phyloP scores from a whole-genome alignment of 163 green algal species.

The Scenedesmus sp. region DNA sequence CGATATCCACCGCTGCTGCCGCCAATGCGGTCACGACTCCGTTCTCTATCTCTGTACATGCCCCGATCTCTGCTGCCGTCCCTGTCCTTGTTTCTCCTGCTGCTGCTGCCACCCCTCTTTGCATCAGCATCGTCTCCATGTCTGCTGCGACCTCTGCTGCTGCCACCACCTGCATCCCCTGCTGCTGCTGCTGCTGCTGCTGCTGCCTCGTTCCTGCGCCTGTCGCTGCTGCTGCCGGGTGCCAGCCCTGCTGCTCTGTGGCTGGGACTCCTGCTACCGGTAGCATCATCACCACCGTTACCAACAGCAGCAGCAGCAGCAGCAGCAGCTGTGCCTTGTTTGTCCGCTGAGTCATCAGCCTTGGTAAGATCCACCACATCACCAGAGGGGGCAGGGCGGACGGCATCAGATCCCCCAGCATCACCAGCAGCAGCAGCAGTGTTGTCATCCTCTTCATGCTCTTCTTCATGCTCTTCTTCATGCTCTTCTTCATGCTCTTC shows the following conservation, averaged over 20 bases:
- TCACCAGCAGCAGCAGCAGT: background rate
- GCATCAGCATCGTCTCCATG: background rate
- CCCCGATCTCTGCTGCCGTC: background rate
- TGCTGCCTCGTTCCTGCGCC: background rate
- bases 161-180: background rate
- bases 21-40: background rate
- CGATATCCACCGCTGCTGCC: background rate
- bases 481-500: conserved; percentile 6
- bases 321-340: background rate
- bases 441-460: background rate
- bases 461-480: background rate
- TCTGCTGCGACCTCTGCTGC: conserved; percentile 25
- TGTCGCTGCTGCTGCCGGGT: background rate
- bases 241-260: background rate
- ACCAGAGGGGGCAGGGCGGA: background rate
- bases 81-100: background rate
- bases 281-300: background rate
- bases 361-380: background rate
- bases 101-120: background rate
- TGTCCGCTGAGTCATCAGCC: background rate
- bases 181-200: conserved; percentile 1
- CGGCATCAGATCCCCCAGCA: background rate
- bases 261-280: background rate
- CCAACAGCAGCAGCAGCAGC: background rate
- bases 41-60: background rate